Evolutionary conservation across 1,139 yeast genomes (phyloP), one percentile per base, ranked within the genome.

Genomic region (Taphrina populina): DNA sequence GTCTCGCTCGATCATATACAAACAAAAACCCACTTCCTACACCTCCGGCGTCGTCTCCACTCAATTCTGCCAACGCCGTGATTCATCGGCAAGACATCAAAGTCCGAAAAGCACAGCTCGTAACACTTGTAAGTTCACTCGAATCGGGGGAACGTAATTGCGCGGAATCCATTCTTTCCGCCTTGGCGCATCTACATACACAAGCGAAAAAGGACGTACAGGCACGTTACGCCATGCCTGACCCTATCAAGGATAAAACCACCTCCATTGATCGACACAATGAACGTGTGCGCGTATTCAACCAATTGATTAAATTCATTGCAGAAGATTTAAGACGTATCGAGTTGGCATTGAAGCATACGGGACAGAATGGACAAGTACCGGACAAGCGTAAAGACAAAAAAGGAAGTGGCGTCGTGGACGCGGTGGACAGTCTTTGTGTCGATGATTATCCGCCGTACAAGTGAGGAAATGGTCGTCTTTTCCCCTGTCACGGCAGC

Each of bases 211-310:
- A 13, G 46, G 54, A 49, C 36, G 26, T 41, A 17, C 46, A 41
- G 11, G 32, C 32, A 27, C 54, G 54, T 13, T 49, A 39, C 30
- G 19, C 30, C 33, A 37, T 49, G 45, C 39, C 46, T 2, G 54
- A 49, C 20, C 54, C 54, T 8, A 49, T 49, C 37, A 40, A 49
- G 33, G 54, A 49, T 46, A 49, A 49, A 46, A 30, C 39, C 19
- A 49, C 54, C 2, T 34, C 54, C n/a, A 30, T 49, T 19, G 39
- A 37, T 21, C 27, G 32, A 21, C 54, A 49, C 39, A 49, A 49
- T 20, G 54, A 49, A 21, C 54, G 54, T 19, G 54, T 32, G 26
- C 37, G 54, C 8, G 54, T 49, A 23, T 49, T 49, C 33, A 49
- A 49, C 26, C 45, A 49, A 26, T 21, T 49, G 35, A 24, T 49